These are phyloP conservation scores for Filobasidium uniguttulatum DNA, from an alignment of 1,284 basidiomycete genomes.

Conservation along the genomic window DNA sequence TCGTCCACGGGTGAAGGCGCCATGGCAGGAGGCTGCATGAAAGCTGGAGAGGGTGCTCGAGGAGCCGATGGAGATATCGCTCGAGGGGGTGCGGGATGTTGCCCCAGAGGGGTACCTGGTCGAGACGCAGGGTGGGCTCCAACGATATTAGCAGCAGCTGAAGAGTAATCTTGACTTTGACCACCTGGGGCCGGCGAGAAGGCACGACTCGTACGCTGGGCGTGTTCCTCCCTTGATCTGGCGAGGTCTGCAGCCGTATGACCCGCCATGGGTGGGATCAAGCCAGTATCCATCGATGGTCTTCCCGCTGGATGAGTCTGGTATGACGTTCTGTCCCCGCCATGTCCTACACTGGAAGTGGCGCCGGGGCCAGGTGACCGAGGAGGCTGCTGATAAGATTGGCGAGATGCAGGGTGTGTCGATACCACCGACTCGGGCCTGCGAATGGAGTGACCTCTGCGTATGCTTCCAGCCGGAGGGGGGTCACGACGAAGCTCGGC, in stretches of 20 bases:
- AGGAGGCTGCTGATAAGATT: conserved; percentile 15
- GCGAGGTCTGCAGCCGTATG: conserved; percentile 37
- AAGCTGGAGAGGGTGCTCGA: conserved; percentile 39
- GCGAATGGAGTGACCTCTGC: conserved; percentile 29
- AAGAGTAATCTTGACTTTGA: conserved; percentile 37
- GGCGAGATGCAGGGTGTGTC: conserved; percentile 12
- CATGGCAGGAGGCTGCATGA: conserved; percentile 55
- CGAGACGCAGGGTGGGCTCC: conserved; percentile 59
- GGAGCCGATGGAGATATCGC: conserved; percentile 21
- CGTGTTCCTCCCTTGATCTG: conserved; percentile 35
- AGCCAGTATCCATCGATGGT: conserved; percentile 25
- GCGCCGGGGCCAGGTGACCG: conserved; percentile 7
- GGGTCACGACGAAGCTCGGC: conserved; percentile 41
- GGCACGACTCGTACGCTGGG: conserved; percentile 22
- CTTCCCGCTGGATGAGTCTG: conserved; percentile 6
- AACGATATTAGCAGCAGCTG: conserved; percentile 55
- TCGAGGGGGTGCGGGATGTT: conserved; percentile 28
- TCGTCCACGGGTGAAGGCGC: conserved; percentile 48
- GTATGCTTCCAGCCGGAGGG: conserved; percentile 28
- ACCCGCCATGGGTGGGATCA: conserved; percentile 34
- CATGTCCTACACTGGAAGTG: neutral
- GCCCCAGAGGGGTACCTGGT: conserved; percentile 41
- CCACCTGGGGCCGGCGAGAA: conserved; percentile 17
- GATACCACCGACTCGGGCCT: conserved; percentile 24
- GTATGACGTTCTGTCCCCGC: conserved; percentile 16